These are phyloP conservation scores for Nigrospora oryzae DNA, from an alignment of 2,329 filamentous ascomycete species.

Conservation along the genomic window DNA sequence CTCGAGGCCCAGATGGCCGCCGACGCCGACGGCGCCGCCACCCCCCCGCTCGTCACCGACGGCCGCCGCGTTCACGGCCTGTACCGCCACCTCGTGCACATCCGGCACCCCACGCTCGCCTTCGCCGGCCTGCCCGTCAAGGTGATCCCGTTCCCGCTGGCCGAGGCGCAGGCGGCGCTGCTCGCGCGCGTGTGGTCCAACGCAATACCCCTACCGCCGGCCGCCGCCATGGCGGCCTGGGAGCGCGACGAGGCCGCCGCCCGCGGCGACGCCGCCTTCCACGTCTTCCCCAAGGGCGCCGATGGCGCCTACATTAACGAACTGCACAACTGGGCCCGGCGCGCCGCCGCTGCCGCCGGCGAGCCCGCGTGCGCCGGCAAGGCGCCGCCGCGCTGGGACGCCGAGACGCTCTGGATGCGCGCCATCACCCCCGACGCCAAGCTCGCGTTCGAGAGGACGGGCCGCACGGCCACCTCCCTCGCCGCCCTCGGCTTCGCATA, in stretches of 20 bases:
- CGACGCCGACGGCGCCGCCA: neutral
- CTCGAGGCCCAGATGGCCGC: slow-evolving; percentile 26
- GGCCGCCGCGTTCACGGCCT: slow-evolving; percentile 64
- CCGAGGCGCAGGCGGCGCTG: slow-evolving; percentile 71
- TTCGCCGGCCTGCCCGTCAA: slow-evolving; percentile 71
- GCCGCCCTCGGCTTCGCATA: slow-evolving; percentile 66
- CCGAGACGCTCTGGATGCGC: slow-evolving; percentile 64
- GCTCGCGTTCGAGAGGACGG: slow-evolving; percentile 59
- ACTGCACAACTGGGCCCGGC: slow-evolving; percentile 52
- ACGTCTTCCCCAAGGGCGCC: slow-evolving; percentile 42
- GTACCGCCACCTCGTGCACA: slow-evolving; percentile 74
- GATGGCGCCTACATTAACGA: slow-evolving; percentile 66
- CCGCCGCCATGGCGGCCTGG: slow-evolving; percentile 61
- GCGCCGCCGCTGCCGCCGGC: slow-evolving; percentile 21
- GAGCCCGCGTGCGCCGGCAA: slow-evolving; percentile 43
- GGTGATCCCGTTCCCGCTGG: slow-evolving; percentile 79
- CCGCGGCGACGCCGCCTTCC: slow-evolving; percentile 40
- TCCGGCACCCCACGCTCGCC: slow-evolving; percentile 66
- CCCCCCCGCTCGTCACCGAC: slow-evolving; percentile 47
- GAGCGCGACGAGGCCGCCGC: slow-evolving; percentile 49
- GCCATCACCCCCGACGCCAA: slow-evolving; percentile 61
- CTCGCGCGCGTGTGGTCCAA: slow-evolving; percentile 73
- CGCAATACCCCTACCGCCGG: slow-evolving; percentile 53
- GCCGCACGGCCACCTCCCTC: slow-evolving; percentile 55
- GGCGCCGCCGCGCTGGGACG: slow-evolving; percentile 62